Evolutionary conservation across 306 rosid species (phyloP), one percentile per base, ranked within the genome.

Genomic region (Dryas octopetala): DNA sequence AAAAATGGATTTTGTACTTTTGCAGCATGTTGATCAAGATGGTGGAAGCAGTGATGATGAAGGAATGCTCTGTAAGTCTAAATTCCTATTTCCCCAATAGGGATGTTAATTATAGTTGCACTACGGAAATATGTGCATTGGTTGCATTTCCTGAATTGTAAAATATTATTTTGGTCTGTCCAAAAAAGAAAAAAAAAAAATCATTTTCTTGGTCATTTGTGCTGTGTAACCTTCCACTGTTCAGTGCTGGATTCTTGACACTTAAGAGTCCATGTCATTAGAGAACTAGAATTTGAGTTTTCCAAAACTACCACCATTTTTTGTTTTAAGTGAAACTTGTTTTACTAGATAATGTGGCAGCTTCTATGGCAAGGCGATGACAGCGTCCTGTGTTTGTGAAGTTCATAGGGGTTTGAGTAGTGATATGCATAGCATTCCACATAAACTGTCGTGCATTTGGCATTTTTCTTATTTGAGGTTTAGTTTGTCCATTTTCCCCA

Each of bases 1-100:
- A 47, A 48, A 32, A 51, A 12, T 73, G 62, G 70, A 61, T 57
- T 69, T 68, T 84, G 49, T 41, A 78, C 62, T 77, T 80, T 55
- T 74, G 76, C 80, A 93, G 98, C 44, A 83, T 69, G 85, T 54
- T 17, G 88, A 79, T 61, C 85, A 86, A 76, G 97, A 91, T 49
- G 96, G 80, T 47, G 96, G 74, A 80, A 88, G 93, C 83, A 86
- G 91, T 40, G 96, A 89, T 61, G 98, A 93, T 4, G 98, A 89
- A 50, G 97, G 97, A 83, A 91, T 93, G 98, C 83, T 91, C 48
- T 93, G 98, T 93, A 70, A 91, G 98, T 89, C 68, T 55, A 55
- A 80, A 51, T 74, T 68, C 62, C 40, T 65, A 41, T 61, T 48
- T 53, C 51, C 76, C 76, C 19, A 10, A 58, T 62, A 26, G 3